Evolutionary conservation across 2,329 filamentous ascomycete species (phyloP).

Genomic region (Fusarium sp.): DNA sequence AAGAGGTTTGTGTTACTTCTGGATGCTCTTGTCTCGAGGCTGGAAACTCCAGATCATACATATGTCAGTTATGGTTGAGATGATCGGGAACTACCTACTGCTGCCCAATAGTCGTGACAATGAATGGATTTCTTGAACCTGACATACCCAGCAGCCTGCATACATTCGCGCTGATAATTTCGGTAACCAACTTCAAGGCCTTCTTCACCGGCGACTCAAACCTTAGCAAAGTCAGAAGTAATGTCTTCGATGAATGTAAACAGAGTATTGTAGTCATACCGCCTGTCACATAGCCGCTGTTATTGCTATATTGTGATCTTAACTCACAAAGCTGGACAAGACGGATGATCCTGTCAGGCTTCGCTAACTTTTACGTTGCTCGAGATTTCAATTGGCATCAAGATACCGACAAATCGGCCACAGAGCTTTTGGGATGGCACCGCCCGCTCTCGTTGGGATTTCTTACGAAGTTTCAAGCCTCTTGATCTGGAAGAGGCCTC

Average conservation of each 20-base stretch:
- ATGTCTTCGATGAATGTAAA: neutral
- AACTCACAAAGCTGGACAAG: too few relatives aligned
- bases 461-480: neutral
- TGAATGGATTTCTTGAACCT: too few relatives aligned
- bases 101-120: neutral
- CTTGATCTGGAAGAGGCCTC: neutral
- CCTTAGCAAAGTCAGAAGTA: neutral
- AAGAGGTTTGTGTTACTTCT: too few relatives aligned
- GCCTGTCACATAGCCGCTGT: neutral
- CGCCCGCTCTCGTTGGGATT: neutral
- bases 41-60: too few relatives aligned
- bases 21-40: too few relatives aligned
- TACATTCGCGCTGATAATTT: too few relatives aligned
- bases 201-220: neutral
- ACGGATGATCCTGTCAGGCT: neutral
- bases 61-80: too few relatives aligned
- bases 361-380: neutral
- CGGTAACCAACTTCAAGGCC: too few relatives aligned
- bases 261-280: neutral
- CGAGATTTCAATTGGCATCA: too few relatives aligned
- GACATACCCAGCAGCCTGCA: too few relatives aligned
- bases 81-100: neutral
- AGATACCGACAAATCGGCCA: too few relatives aligned
- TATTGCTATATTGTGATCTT: neutral
- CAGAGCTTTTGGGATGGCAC: too few relatives aligned